phyloP scores from a whole-genome alignment of 345 rosid genomes.

The Nephelium lappaceum region DNA sequence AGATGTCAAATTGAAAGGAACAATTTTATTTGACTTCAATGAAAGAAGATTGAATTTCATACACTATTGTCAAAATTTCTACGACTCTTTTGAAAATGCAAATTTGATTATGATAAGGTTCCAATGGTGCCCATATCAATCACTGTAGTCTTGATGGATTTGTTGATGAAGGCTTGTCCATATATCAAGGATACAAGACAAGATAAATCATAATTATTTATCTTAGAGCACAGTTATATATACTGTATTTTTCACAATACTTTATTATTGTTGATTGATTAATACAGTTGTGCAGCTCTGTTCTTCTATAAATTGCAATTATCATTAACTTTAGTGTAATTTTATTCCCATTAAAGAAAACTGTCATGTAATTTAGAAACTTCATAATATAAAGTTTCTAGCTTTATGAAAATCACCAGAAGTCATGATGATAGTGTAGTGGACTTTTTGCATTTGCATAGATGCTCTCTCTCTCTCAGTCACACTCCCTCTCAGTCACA shows the following conservation, averaged over 20 bases:
- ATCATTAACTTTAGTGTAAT: not conserved
- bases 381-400: not conserved
- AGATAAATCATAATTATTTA: not conserved
- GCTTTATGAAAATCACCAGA: constrained; percentile 5
- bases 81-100: not conserved
- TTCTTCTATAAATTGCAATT: not conserved
- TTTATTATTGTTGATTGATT: not conserved
- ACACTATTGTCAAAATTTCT: not conserved
- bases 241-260: not conserved
- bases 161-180: constrained; percentile 9
- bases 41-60: not conserved
- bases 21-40: not conserved
- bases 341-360: not conserved
- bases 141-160: not conserved
- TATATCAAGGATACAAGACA: not conserved
- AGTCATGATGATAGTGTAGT: constrained; percentile 5
- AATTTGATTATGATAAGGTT: not conserved
- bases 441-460: not conserved
- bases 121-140: constrained; percentile 7
- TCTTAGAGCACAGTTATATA: not conserved
- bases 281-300: not conserved
- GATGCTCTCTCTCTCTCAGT: constrained; percentile 6
- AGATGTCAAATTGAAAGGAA: too few species aligned
- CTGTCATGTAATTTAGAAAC: constrained; percentile 6
- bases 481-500: not conserved